phyloP scores from a whole-genome alignment of 805 yeast genomes.

The Yarrowia alimentaria region DNA sequence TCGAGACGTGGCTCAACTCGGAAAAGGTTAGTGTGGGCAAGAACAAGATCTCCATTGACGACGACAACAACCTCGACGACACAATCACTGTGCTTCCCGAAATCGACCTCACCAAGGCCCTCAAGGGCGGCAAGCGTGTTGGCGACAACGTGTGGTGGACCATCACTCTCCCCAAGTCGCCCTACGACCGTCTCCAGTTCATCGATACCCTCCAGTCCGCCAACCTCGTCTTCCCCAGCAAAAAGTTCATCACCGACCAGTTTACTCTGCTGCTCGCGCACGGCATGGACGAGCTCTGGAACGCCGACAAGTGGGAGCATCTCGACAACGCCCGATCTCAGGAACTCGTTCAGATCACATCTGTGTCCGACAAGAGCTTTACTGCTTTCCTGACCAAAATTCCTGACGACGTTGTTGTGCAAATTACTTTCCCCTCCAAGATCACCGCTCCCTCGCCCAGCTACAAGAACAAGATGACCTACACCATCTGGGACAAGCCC shows the following conservation, averaged over 20 bases:
- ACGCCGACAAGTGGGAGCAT: neutral
- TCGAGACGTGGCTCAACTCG: neutral
- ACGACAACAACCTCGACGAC: neutral
- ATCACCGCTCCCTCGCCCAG: neutral
- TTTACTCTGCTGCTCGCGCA: neutral
- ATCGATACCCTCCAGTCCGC: neutral
- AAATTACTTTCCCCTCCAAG: neutral
- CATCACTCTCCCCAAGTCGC: neutral
- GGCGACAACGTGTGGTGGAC: slow-evolving; percentile 6
- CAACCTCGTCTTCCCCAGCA: neutral
- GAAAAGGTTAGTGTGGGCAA: neutral
- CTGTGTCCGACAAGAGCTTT: no score
- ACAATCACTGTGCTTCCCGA: neutral
- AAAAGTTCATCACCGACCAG: neutral
- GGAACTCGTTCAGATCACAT: neutral
- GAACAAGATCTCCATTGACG: no score
- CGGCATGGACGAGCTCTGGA: neutral
- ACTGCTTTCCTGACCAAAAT: no score
- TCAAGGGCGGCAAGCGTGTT: neutral
- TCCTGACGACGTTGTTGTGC: neutral
- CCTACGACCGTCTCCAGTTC: slow-evolving; percentile 13
- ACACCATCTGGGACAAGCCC: neutral
- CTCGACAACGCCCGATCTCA: no score
- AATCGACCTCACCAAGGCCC: neutral
- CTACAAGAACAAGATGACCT: neutral